A percentile compares a stretch with the other conserved stretches of the same genome.
Evolutionary conservation across 1,284 basidiomycete genomes (phyloP).

Genomic region (Chalciporus sp.): DNA sequence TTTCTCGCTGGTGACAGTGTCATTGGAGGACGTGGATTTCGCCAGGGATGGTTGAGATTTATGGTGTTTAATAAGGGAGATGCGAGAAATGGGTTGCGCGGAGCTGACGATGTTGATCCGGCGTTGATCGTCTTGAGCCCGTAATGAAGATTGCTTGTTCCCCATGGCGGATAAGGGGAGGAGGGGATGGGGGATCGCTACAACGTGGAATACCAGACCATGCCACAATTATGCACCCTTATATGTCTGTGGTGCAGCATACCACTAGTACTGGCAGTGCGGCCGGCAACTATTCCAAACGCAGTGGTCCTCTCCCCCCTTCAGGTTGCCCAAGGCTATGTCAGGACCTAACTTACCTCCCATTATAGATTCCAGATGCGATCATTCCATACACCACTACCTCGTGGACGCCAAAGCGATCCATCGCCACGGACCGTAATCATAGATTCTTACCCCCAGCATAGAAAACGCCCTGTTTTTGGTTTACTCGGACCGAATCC

Average conservation of each 20-base stretch:
- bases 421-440: not conserved
- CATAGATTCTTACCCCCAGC: not conserved
- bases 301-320: not conserved
- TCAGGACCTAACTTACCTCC: not conserved
- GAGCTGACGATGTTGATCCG: slow-evolving; percentile 17
- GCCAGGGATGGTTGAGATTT: slow-evolving; percentile 37
- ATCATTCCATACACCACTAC: not conserved
- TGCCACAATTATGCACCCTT: slow-evolving; percentile 13
- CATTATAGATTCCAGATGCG: not conserved
- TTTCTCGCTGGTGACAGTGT: slow-evolving; percentile 37
- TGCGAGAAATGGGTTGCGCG: slow-evolving; percentile 38
- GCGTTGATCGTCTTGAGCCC: slow-evolving; percentile 22
- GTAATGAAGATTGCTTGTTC: slow-evolving; percentile 39
- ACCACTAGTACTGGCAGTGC: not conserved
- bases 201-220: not conserved
- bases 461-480: not conserved
- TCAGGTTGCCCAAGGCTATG: slow-evolving; percentile 1
- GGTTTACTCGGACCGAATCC: not conserved
- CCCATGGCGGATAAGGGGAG: slow-evolving; percentile 40
- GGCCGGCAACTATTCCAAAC: not conserved
- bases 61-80: slow-evolving; percentile 42
- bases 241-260: slow-evolving; percentile 10
- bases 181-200: not conserved
- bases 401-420: not conserved
- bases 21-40: slow-evolving; percentile 34